These are phyloP conservation scores for Coprinopsis sp. DNA, from an alignment of 768 basidiomycete genomes.

Conservation along the genomic window DNA sequence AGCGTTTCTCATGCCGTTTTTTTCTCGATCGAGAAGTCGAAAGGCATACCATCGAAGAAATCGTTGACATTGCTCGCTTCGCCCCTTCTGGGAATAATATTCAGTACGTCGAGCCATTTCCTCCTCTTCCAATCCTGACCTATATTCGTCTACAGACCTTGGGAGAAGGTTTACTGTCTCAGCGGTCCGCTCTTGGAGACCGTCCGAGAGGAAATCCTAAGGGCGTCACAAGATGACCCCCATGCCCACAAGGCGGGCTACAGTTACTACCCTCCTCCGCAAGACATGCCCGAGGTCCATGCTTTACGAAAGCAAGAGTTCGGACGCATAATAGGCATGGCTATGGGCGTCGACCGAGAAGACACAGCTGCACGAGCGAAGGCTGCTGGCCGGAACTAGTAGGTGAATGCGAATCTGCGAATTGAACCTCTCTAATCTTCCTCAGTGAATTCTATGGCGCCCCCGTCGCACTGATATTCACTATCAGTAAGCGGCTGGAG, in stretches of 20 bases:
- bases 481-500: conserved; percentile 1
- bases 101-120: conserved; percentile 1
- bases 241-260: background rate
- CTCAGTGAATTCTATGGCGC: conserved; percentile 7
- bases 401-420: too few relatives aligned
- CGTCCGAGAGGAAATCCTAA: background rate
- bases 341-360: background rate
- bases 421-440: too few relatives aligned
- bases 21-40: conserved; percentile 2
- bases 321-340: background rate
- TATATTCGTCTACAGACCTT: background rate
- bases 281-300: background rate
- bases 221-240: background rate
- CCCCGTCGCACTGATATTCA: conserved; percentile 7
- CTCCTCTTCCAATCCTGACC: background rate
- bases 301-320: conserved; percentile 2
- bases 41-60: background rate
- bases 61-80: conserved; percentile 6
- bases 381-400: conserved; percentile 8
- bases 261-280: conserved; percentile 4
- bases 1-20: conserved; percentile 7
- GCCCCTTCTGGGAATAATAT: conserved; percentile 11
- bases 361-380: background rate
- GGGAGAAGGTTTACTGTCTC: conserved; percentile 9
- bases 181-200: background rate